Percentiles rank a stretch among this genome's conserved stretches.
Conservation (phyloP, 192 early-diverging fungal genomes). For the Backusella australiensis region DNA sequence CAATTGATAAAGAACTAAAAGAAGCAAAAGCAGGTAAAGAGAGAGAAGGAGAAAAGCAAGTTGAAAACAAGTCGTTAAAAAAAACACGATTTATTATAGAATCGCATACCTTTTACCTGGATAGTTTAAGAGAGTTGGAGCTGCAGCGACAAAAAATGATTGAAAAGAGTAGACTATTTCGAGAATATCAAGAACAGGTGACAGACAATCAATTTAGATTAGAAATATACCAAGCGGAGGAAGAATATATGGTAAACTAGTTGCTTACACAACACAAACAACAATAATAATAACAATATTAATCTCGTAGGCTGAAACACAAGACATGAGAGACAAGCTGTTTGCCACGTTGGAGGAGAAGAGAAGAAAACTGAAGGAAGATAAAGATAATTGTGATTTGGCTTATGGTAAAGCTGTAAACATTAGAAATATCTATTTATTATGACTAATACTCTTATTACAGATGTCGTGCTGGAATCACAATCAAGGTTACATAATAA, state of each 20-base stretch:
- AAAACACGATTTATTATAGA: neutral
- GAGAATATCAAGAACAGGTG: conserved; percentile 70
- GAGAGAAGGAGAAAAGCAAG: neutral
- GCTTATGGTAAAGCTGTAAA: conserved; percentile 46
- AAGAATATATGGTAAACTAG: conserved; percentile 62
- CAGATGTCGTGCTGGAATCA: conserved; percentile 28
- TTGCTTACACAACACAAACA: neutral
- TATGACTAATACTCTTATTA: neutral
- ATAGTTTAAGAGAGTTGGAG: conserved; percentile 59
- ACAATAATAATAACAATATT: neutral
- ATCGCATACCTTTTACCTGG: conserved; percentile 17
- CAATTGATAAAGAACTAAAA: conserved; percentile 48
- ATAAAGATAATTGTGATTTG: conserved; percentile 82
- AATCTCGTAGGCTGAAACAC: conserved; percentile 53
- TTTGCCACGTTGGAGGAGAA: conserved; percentile 75
- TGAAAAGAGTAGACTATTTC: conserved; percentile 52
- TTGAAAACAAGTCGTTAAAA: neutral
- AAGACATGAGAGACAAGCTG: conserved; percentile 72
- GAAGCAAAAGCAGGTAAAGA: conserved; percentile 37
- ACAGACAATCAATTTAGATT: conserved; percentile 61
- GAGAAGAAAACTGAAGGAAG: conserved; percentile 74
- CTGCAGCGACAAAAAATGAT: conserved; percentile 56
- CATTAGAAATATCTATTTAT: neutral
- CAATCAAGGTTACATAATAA: conserved; percentile 32
- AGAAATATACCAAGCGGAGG: conserved; percentile 59